phyloP scores from a whole-genome alignment of 768 basidiomycete genomes.

The Clitopilus passeckerianus region DNA sequence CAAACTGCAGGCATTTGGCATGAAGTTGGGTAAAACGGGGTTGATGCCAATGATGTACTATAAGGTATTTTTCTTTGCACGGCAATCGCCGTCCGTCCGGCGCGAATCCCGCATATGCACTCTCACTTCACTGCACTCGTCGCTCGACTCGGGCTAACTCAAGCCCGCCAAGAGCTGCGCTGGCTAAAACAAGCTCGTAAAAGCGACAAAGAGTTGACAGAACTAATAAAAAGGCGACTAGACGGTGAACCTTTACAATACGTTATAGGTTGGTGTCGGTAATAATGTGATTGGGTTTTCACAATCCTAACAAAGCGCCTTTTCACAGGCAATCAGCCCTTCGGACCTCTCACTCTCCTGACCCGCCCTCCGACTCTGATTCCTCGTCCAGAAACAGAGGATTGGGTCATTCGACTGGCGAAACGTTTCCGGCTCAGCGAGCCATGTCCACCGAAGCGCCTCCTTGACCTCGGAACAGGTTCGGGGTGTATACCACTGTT shows the following conservation, averaged over 20 bases:
- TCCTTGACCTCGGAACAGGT: constrained; percentile 92
- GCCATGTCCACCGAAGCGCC: constrained; percentile 26
- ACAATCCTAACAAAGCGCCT: constrained; percentile 9
- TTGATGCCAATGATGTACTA: neutral
- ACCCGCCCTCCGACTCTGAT: constrained; percentile 81
- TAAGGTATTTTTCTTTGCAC: constrained; percentile 3
- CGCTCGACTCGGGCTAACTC: constrained; percentile 24
- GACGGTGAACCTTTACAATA: constrained; percentile 84
- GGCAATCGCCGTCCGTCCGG: constrained; percentile 10
- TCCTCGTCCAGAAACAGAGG: constrained; percentile 92
- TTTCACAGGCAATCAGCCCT: constrained; percentile 70
- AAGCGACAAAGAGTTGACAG: constrained; percentile 19
- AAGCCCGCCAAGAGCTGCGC: constrained; percentile 34
- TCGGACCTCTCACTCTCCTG: constrained; percentile 76
- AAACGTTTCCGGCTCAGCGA: constrained; percentile 31
- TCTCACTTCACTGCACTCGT: constrained; percentile 9
- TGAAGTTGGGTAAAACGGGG: constrained; percentile 13
- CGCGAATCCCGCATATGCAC: neutral
- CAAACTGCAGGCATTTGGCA: constrained; percentile 30
- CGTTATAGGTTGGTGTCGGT: constrained; percentile 63
- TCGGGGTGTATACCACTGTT: constrained; percentile 88
- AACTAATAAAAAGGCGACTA: constrained; percentile 56
- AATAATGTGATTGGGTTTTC: constrained; percentile 7
- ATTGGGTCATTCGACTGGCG: constrained; percentile 67
- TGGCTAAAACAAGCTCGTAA: constrained; percentile 35